phyloP scores from a whole-genome alignment of 768 basidiomycete species.

The Tylopilus rubrobrunneus region DNA sequence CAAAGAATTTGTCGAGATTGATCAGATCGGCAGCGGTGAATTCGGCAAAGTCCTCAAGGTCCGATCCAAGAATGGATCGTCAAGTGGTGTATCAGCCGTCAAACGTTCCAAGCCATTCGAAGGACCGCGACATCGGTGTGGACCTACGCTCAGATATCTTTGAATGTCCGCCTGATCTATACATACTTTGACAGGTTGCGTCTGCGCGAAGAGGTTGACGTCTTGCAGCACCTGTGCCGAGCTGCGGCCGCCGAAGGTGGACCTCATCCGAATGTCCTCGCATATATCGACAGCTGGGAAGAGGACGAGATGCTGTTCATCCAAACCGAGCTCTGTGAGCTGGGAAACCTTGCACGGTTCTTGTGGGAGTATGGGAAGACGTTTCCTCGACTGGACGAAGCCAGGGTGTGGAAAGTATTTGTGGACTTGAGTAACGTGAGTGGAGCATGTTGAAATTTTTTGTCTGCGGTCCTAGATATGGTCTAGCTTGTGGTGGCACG shows the following conservation, averaged over 20 bases:
- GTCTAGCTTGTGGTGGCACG: slow-evolving; percentile 22
- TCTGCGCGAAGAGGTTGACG: slow-evolving; percentile 91
- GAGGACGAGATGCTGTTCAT: slow-evolving; percentile 85
- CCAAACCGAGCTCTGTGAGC: slow-evolving; percentile 90
- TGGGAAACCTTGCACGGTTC: slow-evolving; percentile 89
- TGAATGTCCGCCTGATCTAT: slow-evolving; percentile 16
- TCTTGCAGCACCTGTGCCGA: slow-evolving; percentile 71
- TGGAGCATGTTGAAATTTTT: slow-evolving; percentile 14
- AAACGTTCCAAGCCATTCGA: slow-evolving; percentile 94
- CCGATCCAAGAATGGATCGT: slow-evolving; percentile 55
- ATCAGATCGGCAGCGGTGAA: slow-evolving; percentile 84
- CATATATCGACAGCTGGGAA: slow-evolving; percentile 95
- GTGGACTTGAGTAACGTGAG: slow-evolving; percentile 86
- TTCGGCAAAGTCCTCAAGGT: slow-evolving; percentile 93
- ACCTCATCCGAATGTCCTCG: slow-evolving; percentile 76
- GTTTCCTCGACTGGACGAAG: slow-evolving; percentile 85
- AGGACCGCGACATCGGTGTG: slow-evolving; percentile 83
- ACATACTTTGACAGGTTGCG: slow-evolving; percentile 52
- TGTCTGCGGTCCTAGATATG: slow-evolving; percentile 11
- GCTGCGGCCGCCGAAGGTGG: slow-evolving; percentile 26
- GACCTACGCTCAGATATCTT: slow-evolving; percentile 22
- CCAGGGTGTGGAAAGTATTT: slow-evolving; percentile 93
- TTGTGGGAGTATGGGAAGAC: slow-evolving; percentile 85
- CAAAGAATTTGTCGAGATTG: slow-evolving; percentile 74
- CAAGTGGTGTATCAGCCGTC: slow-evolving; percentile 68